Base-by-base conservation (phyloP, 371 early-diverging fungal genomes). In the Capillidium heterosporum region DNA sequence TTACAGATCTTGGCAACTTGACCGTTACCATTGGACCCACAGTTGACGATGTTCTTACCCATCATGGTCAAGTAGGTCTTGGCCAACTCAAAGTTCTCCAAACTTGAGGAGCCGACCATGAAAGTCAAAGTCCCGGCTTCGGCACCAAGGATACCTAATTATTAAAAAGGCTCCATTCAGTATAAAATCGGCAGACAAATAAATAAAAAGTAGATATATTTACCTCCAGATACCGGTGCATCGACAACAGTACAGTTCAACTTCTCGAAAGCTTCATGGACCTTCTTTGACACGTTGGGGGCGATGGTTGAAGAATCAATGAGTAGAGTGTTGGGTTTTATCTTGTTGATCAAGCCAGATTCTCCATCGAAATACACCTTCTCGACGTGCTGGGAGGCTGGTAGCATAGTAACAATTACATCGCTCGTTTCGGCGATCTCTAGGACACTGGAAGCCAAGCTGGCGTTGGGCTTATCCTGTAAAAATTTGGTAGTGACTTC, bases 1-100 rank as follows among this genome's bases (percentile, higher is more conserved):
- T 97, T 97, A 72, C 94, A 92, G 40, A 95, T 82, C 67, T 97
- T 97, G 52, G 92, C 95, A 1, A 88, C 85, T 62, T 90, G 91
- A 1, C 98, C 98, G 21, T 78, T 78, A 3, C 96, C 96, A 61
- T 76, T 69, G 15, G 59, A 67, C 17, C 95, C 98, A 71, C 96
- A 95, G 62, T 84, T 75, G n/a, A 91, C 80, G 55, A 93, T 84
- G 61, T 89, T 91, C 64, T 85, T 85, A 31, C 95, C 98, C 98
- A 97, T 97, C 50, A 67, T 62, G 31, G 65, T 62, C 49, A 97
- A 65, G 23, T 78, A 66, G 10, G 78, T 75, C 57, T 82, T 80
- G 21, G 79, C 84, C 2, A 59, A 39, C 2, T 81, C 77, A 65
- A 89, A 87, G 27, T 70, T 77, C 0, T 61, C 66, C 17, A 52